These are phyloP conservation scores for Quercus ilex DNA, from an alignment of 306 rosid genomes.

Conservation along the genomic window DNA sequence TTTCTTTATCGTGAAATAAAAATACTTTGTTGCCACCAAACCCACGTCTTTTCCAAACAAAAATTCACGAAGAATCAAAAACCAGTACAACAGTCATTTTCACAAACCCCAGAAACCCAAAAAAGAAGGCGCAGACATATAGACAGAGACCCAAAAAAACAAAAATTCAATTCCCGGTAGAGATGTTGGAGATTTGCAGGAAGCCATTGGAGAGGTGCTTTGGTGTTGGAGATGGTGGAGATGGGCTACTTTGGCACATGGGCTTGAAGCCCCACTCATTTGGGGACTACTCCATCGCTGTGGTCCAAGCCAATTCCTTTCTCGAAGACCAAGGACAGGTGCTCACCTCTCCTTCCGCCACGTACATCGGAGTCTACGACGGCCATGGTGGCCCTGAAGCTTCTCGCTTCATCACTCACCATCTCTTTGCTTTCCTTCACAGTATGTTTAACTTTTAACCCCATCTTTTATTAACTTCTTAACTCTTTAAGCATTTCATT, in stretches of 20 bases:
- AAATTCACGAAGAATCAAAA: background rate
- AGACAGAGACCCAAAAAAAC: constrained; percentile 5
- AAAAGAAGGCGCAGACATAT: background rate
- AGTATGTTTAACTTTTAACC: constrained; percentile 26
- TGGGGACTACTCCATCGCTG: constrained; percentile 40
- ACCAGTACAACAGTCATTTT: background rate
- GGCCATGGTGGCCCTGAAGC: constrained; percentile 83
- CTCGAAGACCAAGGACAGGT: constrained; percentile 48
- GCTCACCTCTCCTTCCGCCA: constrained; percentile 34
- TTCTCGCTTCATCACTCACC: constrained; percentile 49
- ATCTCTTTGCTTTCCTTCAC: constrained; percentile 50
- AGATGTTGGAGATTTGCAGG: constrained; percentile 35
- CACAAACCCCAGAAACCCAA: background rate
- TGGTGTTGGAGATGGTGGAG: constrained; percentile 17
- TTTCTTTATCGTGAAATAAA: background rate
- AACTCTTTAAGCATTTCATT: background rate
- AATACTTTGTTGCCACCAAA: constrained; percentile 13
- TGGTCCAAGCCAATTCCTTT: constrained; percentile 38
- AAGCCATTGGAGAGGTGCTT: constrained; percentile 38
- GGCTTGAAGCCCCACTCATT: constrained; percentile 29
- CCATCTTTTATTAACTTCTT: background rate
- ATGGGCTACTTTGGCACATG: constrained; percentile 35
- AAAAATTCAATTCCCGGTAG: too few relatives aligned
- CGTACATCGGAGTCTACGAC: constrained; percentile 61
- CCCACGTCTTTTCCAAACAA: constrained; percentile 10